Base-by-base conservation (phyloP, 768 basidiomycete genomes). In the Calocera viscosa region DNA sequence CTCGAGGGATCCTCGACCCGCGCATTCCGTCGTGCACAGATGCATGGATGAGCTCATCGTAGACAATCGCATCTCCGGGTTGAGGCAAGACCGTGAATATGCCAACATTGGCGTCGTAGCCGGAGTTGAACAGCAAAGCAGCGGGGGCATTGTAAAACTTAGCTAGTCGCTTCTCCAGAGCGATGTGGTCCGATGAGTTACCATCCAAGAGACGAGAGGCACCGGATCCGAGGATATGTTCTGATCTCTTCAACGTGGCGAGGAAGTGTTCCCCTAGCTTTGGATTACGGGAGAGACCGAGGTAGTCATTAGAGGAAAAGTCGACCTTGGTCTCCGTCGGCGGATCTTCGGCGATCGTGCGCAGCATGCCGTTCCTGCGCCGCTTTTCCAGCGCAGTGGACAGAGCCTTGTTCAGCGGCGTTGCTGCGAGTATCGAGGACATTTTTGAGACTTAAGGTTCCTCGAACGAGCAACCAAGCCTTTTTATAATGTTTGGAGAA, bases 261-360 rank as follows among this genome's bases (percentile, higher is more conserved):
- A 94, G 80, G 72, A 92, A 88, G 10, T 76, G 78, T 0, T 74
- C 65, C 32, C 87, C 86, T 14, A 94, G 80, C 22, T 70, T 68
- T 0, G 80, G 71, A 1, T 86, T 90, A 22, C 78, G 75, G 1
- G 92, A 79, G 28, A 96, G 81, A 0, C 91, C 92, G 65, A 96
- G 87, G 76, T 94, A 96, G 76, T 96, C 92, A 75, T 95, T 96
- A 1, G 91, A 89, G n/a, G 82, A 88, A 75, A 92, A 91, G 73
- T 93, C 90, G 65, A 82, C 77, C 26, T 69, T 68, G 3, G 70
- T 80, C 69, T 66, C 73, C 60, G 72, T 69, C 16, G 75, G 63
- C 22, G 75, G 71, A 3, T 78, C 75, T 60, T 60, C 53, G 30
- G 53, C 53, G 19, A 60, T 60, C 19, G 53, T 28, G 10, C 53